Evolutionary conservation across 148 eudicot species (phyloP), one percentile per base, ranked within the genome.

Genomic region (Oxyria digyna): DNA sequence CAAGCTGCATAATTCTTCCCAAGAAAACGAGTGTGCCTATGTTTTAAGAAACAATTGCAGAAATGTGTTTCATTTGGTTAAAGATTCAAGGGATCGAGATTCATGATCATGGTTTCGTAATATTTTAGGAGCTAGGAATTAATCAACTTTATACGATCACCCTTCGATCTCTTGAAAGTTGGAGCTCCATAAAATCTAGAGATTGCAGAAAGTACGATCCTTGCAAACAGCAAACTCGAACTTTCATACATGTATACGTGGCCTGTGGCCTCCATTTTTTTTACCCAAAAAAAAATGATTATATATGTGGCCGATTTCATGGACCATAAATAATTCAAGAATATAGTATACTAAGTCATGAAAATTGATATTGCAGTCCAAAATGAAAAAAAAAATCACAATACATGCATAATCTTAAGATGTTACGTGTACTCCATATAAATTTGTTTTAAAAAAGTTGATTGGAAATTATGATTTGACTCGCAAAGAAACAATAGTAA

Each of bases 11-110:
- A 57, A 27, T 26, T 57, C 64, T 57, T 26, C 64, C 64, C 35
- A 57, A 57, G 35, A 26, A 57, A 57, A 57, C 26, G n/a, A 57
- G 37, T n/a, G 37, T 57, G 64, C 64, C 64, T 27, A 13, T 26
- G 33, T 35, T 57, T 57, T 57, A 57, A 57, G 18, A 57, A 57
- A 57, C 64, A 57, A 26, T 57, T 57, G 35, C 35, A 57, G 3
- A 57, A 26, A 57, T 57, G 64, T 57, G 64, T 57, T 57, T 27
- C n/a, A 54, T 29, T 57, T 27, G 64, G 64, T 57, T 57, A 14
- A 57, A 27, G n/a, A 57, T 57, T 57, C 64, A 57, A 27, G 64
- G 35, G 8, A n/a, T n/a, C n/a, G n/a, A 26, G 64, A 57, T 57
- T n/a, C 8, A 54, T 54, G 14, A 11, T 24, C 10, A 23, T 33